Evolutionary conservation across 2,329 filamentous ascomycete genomes (phyloP).

Genomic region (Spiromastix sp.): DNA sequence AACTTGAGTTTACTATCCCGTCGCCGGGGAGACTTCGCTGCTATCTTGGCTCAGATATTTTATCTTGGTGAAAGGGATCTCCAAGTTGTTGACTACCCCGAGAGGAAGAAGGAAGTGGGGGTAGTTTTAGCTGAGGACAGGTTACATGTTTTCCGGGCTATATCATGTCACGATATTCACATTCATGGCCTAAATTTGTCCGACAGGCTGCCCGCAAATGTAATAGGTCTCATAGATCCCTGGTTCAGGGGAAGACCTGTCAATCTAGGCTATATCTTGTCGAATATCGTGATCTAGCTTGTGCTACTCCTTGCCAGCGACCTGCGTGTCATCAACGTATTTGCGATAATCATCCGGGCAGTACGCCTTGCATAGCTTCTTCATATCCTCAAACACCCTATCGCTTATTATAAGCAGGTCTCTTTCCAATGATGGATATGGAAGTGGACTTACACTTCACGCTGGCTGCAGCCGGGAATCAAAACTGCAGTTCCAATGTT

Average conservation of each 20-base stretch:
- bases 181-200: too few relatives aligned
- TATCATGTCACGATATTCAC: too few relatives aligned
- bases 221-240: conserved; percentile 1
- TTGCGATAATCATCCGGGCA: neutral
- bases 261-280: conserved; percentile 3
- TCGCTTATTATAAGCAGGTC: neutral
- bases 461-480: conserved; percentile 7
- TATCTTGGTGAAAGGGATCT: too few relatives aligned
- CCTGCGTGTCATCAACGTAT: neutral
- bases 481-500: conserved; percentile 7
- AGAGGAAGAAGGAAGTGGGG: too few relatives aligned
- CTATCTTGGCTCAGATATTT: too few relatives aligned
- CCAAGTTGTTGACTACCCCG: too few relatives aligned
- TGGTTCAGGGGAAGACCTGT: conserved; percentile 3
- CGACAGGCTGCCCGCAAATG: too few relatives aligned
- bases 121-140: too few relatives aligned
- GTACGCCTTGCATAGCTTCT: neutral
- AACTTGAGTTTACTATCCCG: too few relatives aligned
- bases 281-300: neutral
- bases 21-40: too few relatives aligned
- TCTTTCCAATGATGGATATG: neutral
- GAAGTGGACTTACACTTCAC: conserved; percentile 4
- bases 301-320: neutral
- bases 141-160: too few relatives aligned
- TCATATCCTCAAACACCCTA: conserved; percentile 3